phyloP scores from a whole-genome alignment of 1,139 yeast genomes.

The Scheffersomyces segobiensis region DNA sequence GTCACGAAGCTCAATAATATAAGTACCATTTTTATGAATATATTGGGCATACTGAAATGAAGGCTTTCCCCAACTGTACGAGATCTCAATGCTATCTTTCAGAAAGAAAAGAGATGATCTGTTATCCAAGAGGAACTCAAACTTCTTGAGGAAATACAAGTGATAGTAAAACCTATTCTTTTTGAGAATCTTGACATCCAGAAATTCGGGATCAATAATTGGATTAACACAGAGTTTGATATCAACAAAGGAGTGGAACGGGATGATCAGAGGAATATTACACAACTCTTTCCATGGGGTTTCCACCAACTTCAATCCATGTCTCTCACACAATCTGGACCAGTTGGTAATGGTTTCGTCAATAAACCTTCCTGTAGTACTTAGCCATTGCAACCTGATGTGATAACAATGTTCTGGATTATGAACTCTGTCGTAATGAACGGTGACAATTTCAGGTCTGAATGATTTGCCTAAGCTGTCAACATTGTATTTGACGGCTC shows the following conservation, averaged over 20 bases:
- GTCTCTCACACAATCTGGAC: slow-evolving; percentile 80
- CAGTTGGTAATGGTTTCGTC: slow-evolving; percentile 85
- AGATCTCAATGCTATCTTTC: slow-evolving; percentile 54
- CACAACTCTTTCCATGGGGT: slow-evolving; percentile 90
- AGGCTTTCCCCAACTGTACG: slow-evolving; percentile 92
- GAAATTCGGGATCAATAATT: slow-evolving; percentile 60
- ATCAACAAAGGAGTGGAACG: slow-evolving; percentile 84
- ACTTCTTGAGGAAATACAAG: slow-evolving; percentile 58
- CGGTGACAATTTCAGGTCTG: slow-evolving; percentile 75
- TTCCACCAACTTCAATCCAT: slow-evolving; percentile 86
- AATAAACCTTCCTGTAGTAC: slow-evolving; percentile 82
- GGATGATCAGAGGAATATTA: slow-evolving; percentile 71
- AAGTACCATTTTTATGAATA: slow-evolving; percentile 85
- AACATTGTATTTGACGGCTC: slow-evolving; percentile 67
- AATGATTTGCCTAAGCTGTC: slow-evolving; percentile 74
- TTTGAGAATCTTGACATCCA: slow-evolving; percentile 43
- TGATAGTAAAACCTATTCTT: slow-evolving; percentile 62
- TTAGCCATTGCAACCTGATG: slow-evolving; percentile 88
- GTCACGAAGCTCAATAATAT: slow-evolving; percentile 82
- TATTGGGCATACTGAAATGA: slow-evolving; percentile 82
- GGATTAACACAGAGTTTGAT: slow-evolving; percentile 67
- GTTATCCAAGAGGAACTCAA: slow-evolving; percentile 81
- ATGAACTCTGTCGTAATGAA: slow-evolving; percentile 89
- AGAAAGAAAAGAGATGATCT: slow-evolving; percentile 68
- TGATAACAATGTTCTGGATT: slow-evolving; percentile 96